Base-by-base conservation (phyloP, 495 filamentous ascomycete genomes). In the Bombardia bombarda region DNA sequence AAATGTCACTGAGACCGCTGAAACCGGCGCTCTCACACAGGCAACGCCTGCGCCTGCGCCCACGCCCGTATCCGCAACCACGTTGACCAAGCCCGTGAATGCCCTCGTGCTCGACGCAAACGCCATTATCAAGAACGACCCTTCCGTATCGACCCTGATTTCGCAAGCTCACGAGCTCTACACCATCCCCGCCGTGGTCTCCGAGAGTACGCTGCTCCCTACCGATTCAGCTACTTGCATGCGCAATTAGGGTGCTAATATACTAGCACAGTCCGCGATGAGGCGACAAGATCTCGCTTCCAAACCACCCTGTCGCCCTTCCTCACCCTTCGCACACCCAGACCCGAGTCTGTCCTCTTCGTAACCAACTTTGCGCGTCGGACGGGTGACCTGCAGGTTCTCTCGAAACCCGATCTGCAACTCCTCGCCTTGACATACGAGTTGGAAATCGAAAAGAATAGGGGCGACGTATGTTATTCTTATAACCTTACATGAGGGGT, bases 341-440 rank as follows among this genome's bases (percentile, higher is more conserved):
- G 60, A 4, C 75, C 87, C 5, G 78, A 78, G 32, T 95, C 87
- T 49, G 61, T 95, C 43, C 80, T 81, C 48, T 65, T 86, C 40
- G 70, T 95, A n/a, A 80, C 77, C 40, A 82, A 88, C 45, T 95
- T 97, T 63, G 85, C 90, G 38, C 77, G 82, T 32, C 87, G 80
- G 62, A 97, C 92, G 1, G 92, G 92, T 44, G 92, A 99, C 56
- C 77, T 86, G 30, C 74, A 83, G 21, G 88, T 95, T 3, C 66
- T 99, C 32, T 94, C 87, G 61, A 79, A 73, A 56, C 82, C 86
- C 4, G 92, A 99, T 80, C 67, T 97, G 33, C 80, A 90, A 47
- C 71, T 97, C 25, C 68, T 97, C 50, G 92, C 90, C 4, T 70
- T 99, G 23, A 83, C 88, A 3, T 97, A 95, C 56, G 92, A 98